Evolutionary conservation across 1,284 basidiomycete genomes (phyloP).

Genomic region (Pterulicium gracile): DNA sequence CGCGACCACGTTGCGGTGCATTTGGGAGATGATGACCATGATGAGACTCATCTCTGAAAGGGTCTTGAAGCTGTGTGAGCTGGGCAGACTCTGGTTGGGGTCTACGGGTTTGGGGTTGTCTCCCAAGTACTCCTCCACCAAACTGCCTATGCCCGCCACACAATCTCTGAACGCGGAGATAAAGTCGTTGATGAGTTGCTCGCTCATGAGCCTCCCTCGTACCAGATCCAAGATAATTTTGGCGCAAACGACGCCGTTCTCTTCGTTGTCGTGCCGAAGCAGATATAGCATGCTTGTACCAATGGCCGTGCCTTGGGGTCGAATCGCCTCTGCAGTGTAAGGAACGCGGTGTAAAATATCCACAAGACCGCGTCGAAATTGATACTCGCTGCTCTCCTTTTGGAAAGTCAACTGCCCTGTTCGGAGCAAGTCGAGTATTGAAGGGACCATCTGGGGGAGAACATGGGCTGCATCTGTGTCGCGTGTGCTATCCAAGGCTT

Average conservation of each 20-base stretch:
- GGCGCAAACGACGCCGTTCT: slow-evolving; percentile 86
- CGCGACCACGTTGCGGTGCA: slow-evolving; percentile 58
- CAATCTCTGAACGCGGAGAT: slow-evolving; percentile 69
- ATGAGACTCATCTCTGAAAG: slow-evolving; percentile 92
- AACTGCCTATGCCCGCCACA: slow-evolving; percentile 65
- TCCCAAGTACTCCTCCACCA: slow-evolving; percentile 72
- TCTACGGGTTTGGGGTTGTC: slow-evolving; percentile 49
- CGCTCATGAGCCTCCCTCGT: slow-evolving; percentile 61
- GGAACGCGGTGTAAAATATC: slow-evolving; percentile 88
- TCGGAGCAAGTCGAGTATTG: slow-evolving; percentile 70
- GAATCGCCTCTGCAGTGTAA: slow-evolving; percentile 61
- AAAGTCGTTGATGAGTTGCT: slow-evolving; percentile 76
- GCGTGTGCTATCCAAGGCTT: slow-evolving; percentile 76
- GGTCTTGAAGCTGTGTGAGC: slow-evolving; percentile 87
- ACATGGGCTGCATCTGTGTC: slow-evolving; percentile 74
- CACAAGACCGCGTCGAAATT: slow-evolving; percentile 77
- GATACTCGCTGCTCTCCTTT: slow-evolving; percentile 76
- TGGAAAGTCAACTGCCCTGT: slow-evolving; percentile 70
- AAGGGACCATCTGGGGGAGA: slow-evolving; percentile 66
- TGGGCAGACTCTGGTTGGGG: slow-evolving; percentile 48
- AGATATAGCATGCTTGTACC: slow-evolving; percentile 75
- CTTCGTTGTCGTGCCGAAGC: slow-evolving; percentile 90
- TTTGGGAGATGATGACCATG: slow-evolving; percentile 86
- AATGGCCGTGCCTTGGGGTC: slow-evolving; percentile 60
- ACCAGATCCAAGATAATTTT: slow-evolving; percentile 86